Evolutionary conservation across 371 early-diverging fungal genomes (phyloP), one percentile per base, ranked within the genome.

Genomic region (Mucor velutinosus): DNA sequence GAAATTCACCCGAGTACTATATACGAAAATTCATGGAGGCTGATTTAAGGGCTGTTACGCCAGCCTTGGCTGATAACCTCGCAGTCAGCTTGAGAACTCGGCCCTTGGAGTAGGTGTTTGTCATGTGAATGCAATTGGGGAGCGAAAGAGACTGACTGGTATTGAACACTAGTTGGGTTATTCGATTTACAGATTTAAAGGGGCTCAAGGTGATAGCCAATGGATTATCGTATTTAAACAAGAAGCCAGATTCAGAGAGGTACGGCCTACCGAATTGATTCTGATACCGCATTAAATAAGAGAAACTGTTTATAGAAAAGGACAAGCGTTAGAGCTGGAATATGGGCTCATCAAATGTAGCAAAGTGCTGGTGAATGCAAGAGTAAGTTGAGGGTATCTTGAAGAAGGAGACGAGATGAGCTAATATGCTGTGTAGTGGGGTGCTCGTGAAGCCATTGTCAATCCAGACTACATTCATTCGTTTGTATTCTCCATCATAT

Each of bases 331-430:
- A 2, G 83, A 88, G 47, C 79, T 90, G 74, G 93, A 92, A 70
- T 75, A 86, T 43, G 93, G 90, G 70, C 87, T 93, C 57, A 84
- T 90, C 41, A 89, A 89, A 68, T 91, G 92, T 71, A 81, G 90
- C 60, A 92, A 92, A 67, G 83, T 89, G 0, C 71, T 93, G 29
- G 75, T 91, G 37, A 92, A 91, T 65, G 86, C 87, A 55, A 84
- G 79, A 62, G 83, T 79, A 79, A 61, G 76, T 64, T 7, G 23
- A 15, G 21, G 21, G 1, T 15, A 1, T 35, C 14, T 12, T 3
- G 1, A 14, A 23, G 30, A 32, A 7, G 4, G 4, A 23, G 19
- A 30, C 10, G 1, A 56, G 12, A 25, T 14, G 21, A 3, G 14
- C 7, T 58, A 12, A 64, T 25, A 10, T 43, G 30, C 1, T 57